phyloP scores from a whole-genome alignment of 2,329 filamentous ascomycete species.

The Chalaropsis ovoidea region DNA sequence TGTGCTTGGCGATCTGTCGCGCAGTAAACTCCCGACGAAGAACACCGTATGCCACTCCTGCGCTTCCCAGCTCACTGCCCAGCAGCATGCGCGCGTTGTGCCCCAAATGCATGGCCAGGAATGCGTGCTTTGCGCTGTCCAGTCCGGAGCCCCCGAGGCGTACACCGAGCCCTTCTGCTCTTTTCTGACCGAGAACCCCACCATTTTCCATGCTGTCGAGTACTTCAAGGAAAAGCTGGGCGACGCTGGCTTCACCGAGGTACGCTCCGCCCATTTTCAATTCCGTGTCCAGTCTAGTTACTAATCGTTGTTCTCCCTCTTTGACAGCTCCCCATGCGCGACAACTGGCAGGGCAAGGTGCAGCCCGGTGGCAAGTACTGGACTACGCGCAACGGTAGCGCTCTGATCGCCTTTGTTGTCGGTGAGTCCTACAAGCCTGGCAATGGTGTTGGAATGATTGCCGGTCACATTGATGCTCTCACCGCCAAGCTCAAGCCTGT shows the following conservation, averaged over 20 bases:
- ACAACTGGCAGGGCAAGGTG: constrained; percentile 64
- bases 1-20: constrained; percentile 23
- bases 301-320: constrained; percentile 23
- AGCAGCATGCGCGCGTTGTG: constrained; percentile 24
- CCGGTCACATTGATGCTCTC: constrained; percentile 84
- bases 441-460: constrained; percentile 79
- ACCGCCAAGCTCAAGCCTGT: constrained; percentile 88
- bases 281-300: constrained; percentile 5
- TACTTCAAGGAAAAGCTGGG: constrained; percentile 65
- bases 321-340: constrained; percentile 60
- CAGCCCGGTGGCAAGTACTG: constrained; percentile 81
- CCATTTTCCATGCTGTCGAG: constrained; percentile 80
- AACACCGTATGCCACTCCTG: constrained; percentile 27
- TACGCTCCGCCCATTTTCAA: constrained; percentile 33
- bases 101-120: constrained; percentile 25
- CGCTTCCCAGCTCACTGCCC: constrained; percentile 25
- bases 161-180: constrained; percentile 78
- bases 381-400: constrained; percentile 72
- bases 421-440: constrained; percentile 72
- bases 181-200: constrained; percentile 83
- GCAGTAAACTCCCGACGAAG: not conserved
- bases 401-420: constrained; percentile 74
- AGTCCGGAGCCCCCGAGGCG: constrained; percentile 44
- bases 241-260: constrained; percentile 61
- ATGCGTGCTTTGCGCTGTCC: constrained; percentile 35